Conservation (phyloP, 495 filamentous ascomycete genomes). For the Aspergillus sclerotioniger region DNA sequence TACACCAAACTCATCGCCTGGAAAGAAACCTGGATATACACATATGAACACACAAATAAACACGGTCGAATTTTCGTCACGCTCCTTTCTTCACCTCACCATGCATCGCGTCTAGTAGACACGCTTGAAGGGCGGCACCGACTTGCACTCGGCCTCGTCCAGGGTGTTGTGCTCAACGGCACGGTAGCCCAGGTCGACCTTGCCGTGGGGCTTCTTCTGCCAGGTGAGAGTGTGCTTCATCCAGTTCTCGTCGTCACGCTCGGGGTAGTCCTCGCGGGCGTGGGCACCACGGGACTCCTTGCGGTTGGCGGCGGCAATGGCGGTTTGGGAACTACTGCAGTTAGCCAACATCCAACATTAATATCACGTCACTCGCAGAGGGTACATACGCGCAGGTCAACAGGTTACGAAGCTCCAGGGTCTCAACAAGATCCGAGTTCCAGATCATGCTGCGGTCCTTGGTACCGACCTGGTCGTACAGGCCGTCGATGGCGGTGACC, state of each 20-base stretch:
- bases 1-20: slow-evolving; percentile 46
- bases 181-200: slow-evolving; percentile 75
- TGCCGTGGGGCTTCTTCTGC: slow-evolving; percentile 84
- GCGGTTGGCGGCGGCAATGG: slow-evolving; percentile 76
- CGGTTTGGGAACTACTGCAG: slow-evolving; percentile 69
- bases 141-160: slow-evolving; percentile 86
- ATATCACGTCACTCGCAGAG: not conserved
- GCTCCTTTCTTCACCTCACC: slow-evolving; percentile 16
- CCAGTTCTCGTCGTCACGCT: slow-evolving; percentile 91
- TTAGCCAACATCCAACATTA: slow-evolving; percentile 1
- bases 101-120: slow-evolving; percentile 60
- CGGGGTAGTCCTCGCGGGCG: slow-evolving; percentile 91
- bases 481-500: slow-evolving; percentile 77
- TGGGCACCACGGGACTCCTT: slow-evolving; percentile 95
- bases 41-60: slow-evolving; percentile 43
- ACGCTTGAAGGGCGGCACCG: slow-evolving; percentile 86
- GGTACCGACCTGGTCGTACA: slow-evolving; percentile 78
- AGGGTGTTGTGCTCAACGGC: slow-evolving; percentile 73
- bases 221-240: slow-evolving; percentile 97
- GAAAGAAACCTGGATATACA: slow-evolving; percentile 48
- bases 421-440: slow-evolving; percentile 97
- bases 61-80: slow-evolving; percentile 42
- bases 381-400: slow-evolving; percentile 85
- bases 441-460: slow-evolving; percentile 99
- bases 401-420: slow-evolving; percentile 87